phyloP scores from a whole-genome alignment of 805 yeast species.

The Jamesozyma hellenica region DNA sequence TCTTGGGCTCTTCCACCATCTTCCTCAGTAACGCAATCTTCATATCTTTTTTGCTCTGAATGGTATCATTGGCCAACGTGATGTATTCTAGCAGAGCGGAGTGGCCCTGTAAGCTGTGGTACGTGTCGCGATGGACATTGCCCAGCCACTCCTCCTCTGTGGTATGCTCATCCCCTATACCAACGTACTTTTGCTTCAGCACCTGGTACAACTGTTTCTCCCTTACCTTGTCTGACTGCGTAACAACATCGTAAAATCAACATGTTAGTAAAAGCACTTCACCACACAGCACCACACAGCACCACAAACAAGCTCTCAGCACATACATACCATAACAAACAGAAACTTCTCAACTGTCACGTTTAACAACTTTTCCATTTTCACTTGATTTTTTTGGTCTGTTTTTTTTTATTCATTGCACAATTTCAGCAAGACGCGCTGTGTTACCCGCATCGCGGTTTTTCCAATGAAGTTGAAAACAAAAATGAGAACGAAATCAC shows the following conservation, averaged over 20 bases:
- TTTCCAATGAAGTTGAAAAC: no score
- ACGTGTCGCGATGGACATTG: slow-evolving; percentile 33
- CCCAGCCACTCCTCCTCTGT: slow-evolving; percentile 57
- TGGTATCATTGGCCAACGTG: slow-evolving; percentile 13
- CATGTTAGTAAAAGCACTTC: not conserved
- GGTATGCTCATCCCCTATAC: slow-evolving; percentile 69
- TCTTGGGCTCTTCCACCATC: slow-evolving; percentile 12
- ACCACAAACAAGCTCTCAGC: no score
- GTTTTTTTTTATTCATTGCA: no score
- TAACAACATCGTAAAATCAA: not conserved
- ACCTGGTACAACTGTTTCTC: slow-evolving; percentile 48
- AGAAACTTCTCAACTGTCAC: no score
- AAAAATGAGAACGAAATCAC: no score
- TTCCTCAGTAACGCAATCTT: slow-evolving; percentile 20
- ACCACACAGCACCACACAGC: not conserved
- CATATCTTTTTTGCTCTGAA: slow-evolving; percentile 17
- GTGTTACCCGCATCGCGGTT: no score
- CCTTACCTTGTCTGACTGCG: slow-evolving; percentile 54
- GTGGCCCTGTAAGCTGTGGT: slow-evolving; percentile 22
- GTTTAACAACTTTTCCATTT: no score
- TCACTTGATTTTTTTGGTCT: no score
- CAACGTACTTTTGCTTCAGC: slow-evolving; percentile 53
- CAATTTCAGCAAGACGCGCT: no score
- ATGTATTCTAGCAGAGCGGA: slow-evolving; percentile 25
- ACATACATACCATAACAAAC: not conserved